Conservation (phyloP, 805 yeast species). For the Saccharomycopsis lassenensis region DNA sequence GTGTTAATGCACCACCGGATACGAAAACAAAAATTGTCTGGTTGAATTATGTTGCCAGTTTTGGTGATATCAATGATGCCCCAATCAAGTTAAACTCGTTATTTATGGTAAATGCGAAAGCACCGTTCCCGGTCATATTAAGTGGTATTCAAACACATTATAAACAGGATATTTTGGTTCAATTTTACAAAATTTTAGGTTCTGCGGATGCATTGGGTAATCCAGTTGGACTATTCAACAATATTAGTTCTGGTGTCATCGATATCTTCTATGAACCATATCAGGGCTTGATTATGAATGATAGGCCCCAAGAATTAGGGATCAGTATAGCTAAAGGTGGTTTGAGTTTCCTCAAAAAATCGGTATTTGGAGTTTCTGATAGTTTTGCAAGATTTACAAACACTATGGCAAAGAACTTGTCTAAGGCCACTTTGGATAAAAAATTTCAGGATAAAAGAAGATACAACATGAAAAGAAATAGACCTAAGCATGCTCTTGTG, state of each 20-base stretch:
- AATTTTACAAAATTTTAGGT: conserved; percentile 84
- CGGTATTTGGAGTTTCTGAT: conserved; percentile 91
- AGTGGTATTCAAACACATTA: conserved; percentile 75
- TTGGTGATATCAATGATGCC: conserved; percentile 94
- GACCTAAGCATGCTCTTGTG: conserved; percentile 73
- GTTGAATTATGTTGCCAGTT: conserved; percentile 61
- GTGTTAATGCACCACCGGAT: conserved; percentile 44
- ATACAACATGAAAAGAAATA: conserved; percentile 61
- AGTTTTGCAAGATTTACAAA: conserved; percentile 90
- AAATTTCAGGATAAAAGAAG: conserved; percentile 77
- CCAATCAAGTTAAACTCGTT: conserved; percentile 85
- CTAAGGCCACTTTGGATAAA: conserved; percentile 81
- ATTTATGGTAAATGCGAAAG: conserved; percentile 78
- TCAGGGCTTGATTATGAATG: conserved; percentile 88
- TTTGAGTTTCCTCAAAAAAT: conserved; percentile 81
- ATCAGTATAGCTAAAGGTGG: conserved; percentile 96
- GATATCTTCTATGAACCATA: conserved; percentile 97
- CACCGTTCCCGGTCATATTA: conserved; percentile 63
- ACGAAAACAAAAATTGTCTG: conserved; percentile 52
- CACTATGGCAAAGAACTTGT: conserved; percentile 85
- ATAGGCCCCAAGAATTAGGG: conserved; percentile 92
- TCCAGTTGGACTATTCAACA: conserved; percentile 93
- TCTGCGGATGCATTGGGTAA: conserved; percentile 95
- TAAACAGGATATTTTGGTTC: conserved; percentile 84
- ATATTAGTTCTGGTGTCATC: conserved; percentile 87